Evolutionary conservation across 2,329 filamentous ascomycete genomes (phyloP).

Genomic region (Pyrenophora tritici-repentis): DNA sequence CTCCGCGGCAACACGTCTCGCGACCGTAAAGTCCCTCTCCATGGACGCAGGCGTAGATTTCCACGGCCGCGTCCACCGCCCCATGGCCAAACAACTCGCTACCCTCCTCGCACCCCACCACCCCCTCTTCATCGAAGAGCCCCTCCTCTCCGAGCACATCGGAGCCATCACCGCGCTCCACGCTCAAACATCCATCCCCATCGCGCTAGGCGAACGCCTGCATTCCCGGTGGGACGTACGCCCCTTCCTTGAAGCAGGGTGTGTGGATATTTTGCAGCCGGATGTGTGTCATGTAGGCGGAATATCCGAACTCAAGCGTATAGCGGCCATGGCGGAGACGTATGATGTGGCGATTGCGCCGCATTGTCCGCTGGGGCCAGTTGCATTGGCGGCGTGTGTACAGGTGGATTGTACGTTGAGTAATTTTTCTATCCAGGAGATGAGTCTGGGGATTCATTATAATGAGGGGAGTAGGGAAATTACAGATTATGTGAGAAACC

Average conservation of each 20-base stretch:
- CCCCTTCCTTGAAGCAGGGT: conserved; percentile 69
- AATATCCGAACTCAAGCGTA: conserved; percentile 71
- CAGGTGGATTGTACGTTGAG: conserved; percentile 65
- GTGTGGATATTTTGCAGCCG: conserved; percentile 74
- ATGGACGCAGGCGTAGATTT: conserved; percentile 78
- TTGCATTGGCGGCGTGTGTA: conserved; percentile 72
- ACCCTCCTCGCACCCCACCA: conserved; percentile 68
- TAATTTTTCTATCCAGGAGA: conserved; percentile 76
- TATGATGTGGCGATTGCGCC: conserved; percentile 76
- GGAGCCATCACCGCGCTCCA: conserved; percentile 68
- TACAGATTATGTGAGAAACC: conserved; percentile 68
- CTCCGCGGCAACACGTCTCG: conserved; percentile 68
- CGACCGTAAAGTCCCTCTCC: conserved; percentile 69
- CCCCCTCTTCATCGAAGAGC: conserved; percentile 78
- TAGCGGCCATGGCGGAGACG: conserved; percentile 72
- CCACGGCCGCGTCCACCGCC: conserved; percentile 75
- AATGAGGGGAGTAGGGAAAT: conserved; percentile 56
- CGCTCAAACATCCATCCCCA: conserved; percentile 63
- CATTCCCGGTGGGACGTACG: conserved; percentile 76
- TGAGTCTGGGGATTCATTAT: conserved; percentile 81
- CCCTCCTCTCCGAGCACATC: conserved; percentile 70
- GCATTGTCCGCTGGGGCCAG: conserved; percentile 74
- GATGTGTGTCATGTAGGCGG: conserved; percentile 75
- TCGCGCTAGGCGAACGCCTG: conserved; percentile 73
- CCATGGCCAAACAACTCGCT: conserved; percentile 80